Evolutionary conservation across 805 yeast genomes (phyloP).

Genomic region (Candida cerambycidarum): DNA sequence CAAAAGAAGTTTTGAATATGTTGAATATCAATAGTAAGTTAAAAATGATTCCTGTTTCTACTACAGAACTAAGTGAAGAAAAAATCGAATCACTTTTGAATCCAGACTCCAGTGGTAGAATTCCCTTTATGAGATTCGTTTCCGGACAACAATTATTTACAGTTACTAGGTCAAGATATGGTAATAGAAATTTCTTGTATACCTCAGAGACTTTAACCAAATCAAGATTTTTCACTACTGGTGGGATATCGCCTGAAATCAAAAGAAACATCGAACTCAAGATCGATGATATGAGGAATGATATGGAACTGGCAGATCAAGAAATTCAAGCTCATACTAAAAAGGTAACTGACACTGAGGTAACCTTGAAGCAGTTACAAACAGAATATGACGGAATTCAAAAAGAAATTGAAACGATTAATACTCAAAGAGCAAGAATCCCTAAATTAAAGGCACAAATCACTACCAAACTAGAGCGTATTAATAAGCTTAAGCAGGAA

Average conservation of each 20-base stretch:
- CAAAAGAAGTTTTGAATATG: slow-evolving; percentile 68
- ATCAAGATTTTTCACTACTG: slow-evolving; percentile 30
- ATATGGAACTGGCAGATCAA: neutral
- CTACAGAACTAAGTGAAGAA: slow-evolving; percentile 39
- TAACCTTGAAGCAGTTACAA: slow-evolving; percentile 22
- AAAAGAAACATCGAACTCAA: slow-evolving; percentile 19
- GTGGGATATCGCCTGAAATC: slow-evolving; percentile 28
- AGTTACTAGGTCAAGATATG: slow-evolving; percentile 62
- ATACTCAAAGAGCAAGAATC: neutral
- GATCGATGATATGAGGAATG: slow-evolving; percentile 13
- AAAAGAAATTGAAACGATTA: slow-evolving; percentile 10
- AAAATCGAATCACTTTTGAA: slow-evolving; percentile 38
- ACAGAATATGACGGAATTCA: slow-evolving; percentile 19
- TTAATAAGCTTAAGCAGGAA: slow-evolving; percentile 34
- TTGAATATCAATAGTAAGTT: slow-evolving; percentile 53
- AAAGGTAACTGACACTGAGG: slow-evolving; percentile 21
- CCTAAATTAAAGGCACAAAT: slow-evolving; percentile 23
- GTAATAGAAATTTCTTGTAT: slow-evolving; percentile 52
- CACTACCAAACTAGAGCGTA: slow-evolving; percentile 25
- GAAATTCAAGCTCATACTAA: neutral
- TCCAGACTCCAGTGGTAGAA: slow-evolving; percentile 38
- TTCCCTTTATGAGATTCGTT: slow-evolving; percentile 56
- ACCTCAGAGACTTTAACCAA: slow-evolving; percentile 33
- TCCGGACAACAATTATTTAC: slow-evolving; percentile 56
- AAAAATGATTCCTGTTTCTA: slow-evolving; percentile 62